phyloP scores from a whole-genome alignment of 1,284 basidiomycete species.

The Pisolithus thermaeus region DNA sequence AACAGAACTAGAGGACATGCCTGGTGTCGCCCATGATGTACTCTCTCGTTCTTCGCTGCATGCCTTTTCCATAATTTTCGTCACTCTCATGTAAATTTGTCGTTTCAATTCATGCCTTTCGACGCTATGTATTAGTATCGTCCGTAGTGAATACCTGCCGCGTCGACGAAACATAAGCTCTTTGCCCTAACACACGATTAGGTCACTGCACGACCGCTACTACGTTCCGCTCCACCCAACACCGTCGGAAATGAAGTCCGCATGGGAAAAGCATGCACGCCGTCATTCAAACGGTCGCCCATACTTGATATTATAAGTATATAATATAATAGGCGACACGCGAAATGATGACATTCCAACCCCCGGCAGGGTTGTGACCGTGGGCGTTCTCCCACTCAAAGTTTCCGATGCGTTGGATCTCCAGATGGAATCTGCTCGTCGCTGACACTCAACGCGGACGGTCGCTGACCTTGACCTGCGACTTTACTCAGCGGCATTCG shows the following conservation, averaged over 20 bases:
- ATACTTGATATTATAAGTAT: too few relatives aligned
- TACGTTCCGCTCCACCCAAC: not conserved
- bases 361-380: not conserved
- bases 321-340: too few relatives aligned
- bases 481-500: not conserved
- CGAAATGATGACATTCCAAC: too few relatives aligned
- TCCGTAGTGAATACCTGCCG: not conserved
- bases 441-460: not conserved
- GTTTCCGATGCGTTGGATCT: not conserved
- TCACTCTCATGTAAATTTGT: not conserved
- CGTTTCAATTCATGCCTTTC: not conserved
- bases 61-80: slow-evolving; percentile 13
- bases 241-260: not conserved
- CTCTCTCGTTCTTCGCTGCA: slow-evolving; percentile 7
- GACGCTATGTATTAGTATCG: not conserved
- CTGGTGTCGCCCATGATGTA: not conserved
- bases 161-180: not conserved
- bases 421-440: not conserved
- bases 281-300: not conserved
- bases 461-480: not conserved
- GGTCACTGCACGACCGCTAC: not conserved
- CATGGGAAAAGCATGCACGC: not conserved
- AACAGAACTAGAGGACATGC: slow-evolving; percentile 25
- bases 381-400: not conserved
- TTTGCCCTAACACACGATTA: not conserved